Evolutionary conservation across 2,329 filamentous ascomycete species (phyloP).

Genomic region (Falciphora oryzae): DNA sequence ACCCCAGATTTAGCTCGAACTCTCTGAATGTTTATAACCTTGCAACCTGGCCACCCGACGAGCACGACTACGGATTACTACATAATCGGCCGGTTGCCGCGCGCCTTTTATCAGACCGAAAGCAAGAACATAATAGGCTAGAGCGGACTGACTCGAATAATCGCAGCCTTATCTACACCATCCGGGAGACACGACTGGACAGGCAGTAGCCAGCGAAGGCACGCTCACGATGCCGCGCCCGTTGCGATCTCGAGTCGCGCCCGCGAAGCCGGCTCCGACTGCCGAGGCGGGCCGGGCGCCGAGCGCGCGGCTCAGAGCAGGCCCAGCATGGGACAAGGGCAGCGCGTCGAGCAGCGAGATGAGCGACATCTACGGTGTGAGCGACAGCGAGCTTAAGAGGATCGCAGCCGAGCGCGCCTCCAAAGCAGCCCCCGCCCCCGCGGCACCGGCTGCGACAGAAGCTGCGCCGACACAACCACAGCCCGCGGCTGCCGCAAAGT

Average conservation of each 20-base stretch:
- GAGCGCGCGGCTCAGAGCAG: constrained; percentile 12
- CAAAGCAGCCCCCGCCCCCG: constrained; percentile 9
- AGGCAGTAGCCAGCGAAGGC: not conserved
- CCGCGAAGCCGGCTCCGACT: constrained; percentile 7
- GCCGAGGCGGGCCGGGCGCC: constrained; percentile 4
- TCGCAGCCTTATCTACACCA: not conserved
- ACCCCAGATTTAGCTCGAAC: not conserved
- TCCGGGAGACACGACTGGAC: not conserved
- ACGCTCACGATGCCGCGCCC: constrained; percentile 10
- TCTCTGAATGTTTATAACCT: not conserved
- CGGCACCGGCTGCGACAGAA: constrained; percentile 11
- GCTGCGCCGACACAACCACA: not conserved
- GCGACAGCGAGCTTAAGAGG: constrained; percentile 27
- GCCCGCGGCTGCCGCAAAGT: constrained; percentile 6
- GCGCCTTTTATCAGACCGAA: not conserved
- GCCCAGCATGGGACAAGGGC: constrained; percentile 4
- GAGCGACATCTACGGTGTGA: constrained; percentile 29
- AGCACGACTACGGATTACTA: not conserved
- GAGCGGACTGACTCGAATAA: not conserved
- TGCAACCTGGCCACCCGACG: not conserved
- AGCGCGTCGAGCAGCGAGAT: constrained; percentile 13
- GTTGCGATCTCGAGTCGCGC: constrained; percentile 10
- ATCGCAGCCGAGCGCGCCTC: constrained; percentile 16
- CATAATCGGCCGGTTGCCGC: not conserved
- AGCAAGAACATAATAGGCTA: not conserved